These are phyloP conservation scores for Boletus huronensis DNA, from an alignment of 768 basidiomycete genomes.

Conservation along the genomic window DNA sequence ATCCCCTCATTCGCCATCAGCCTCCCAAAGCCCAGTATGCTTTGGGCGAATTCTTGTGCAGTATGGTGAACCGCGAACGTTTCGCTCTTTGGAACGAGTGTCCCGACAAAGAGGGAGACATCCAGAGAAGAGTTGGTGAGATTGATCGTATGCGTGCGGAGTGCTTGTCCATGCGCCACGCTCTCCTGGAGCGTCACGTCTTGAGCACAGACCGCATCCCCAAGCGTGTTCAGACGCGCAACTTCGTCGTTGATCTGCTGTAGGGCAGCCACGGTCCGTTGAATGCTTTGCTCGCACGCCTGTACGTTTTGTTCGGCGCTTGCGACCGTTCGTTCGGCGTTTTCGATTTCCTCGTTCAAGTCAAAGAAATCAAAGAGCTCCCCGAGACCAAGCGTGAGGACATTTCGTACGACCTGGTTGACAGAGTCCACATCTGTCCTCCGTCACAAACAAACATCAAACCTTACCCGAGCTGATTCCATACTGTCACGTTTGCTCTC, in stretches of 20 bases:
- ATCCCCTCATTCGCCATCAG: constrained; percentile 5
- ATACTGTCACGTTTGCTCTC: constrained; percentile 9
- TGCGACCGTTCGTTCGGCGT: constrained; percentile 4
- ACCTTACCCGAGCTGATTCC: constrained; percentile 15
- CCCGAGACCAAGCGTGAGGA: constrained; percentile 14
- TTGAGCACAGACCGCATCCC: not conserved
- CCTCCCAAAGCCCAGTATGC: constrained; percentile 8
- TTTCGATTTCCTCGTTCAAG: constrained; percentile 13
- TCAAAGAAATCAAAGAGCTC: constrained; percentile 17
- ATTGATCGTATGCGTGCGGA: constrained; percentile 13
- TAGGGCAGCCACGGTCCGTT: constrained; percentile 1
- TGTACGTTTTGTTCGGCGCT: constrained; percentile 2
- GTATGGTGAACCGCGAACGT: constrained; percentile 8
- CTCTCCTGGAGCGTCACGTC: constrained; percentile 7
- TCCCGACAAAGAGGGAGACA: constrained; percentile 13
- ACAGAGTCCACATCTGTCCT: not conserved
- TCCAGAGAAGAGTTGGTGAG: constrained; percentile 16
- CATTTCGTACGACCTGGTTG: constrained; percentile 10
- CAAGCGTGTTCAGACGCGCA: constrained; percentile 2
- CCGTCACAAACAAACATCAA: not conserved
- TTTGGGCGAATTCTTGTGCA: constrained; percentile 9
- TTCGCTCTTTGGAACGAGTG: constrained; percentile 15
- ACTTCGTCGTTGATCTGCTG: constrained; percentile 1
- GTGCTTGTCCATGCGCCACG: constrained; percentile 1
- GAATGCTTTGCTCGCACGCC: constrained; percentile 8